Evolutionary conservation across 208 protist species (phyloP).

Genomic region (Leishmania guyanensis): DNA sequence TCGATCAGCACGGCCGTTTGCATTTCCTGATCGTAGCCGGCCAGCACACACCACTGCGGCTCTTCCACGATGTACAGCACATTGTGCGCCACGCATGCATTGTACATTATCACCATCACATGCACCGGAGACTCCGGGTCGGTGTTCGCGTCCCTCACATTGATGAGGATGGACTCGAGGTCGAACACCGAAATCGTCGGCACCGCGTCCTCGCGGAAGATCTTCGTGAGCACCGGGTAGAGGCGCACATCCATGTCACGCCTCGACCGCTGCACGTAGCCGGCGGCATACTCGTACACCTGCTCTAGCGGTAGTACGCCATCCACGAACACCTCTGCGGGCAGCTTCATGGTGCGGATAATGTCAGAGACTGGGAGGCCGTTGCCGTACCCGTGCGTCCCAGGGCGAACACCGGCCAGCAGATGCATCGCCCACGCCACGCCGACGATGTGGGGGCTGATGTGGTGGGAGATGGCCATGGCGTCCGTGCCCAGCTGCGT

Average conservation of each 20-base stretch:
- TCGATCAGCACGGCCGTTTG: constrained; percentile 87
- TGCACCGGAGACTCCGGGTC: constrained; percentile 71
- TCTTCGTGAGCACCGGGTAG: constrained; percentile 86
- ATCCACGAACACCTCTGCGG: constrained; percentile 76
- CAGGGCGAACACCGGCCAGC: constrained; percentile 60
- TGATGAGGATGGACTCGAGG: constrained; percentile 81
- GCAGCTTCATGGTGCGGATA: constrained; percentile 75
- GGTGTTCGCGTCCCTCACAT: constrained; percentile 74
- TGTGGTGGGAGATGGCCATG: constrained; percentile 65
- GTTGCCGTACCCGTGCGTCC: constrained; percentile 79
- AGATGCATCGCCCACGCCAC: constrained; percentile 92
- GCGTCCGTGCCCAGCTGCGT: constrained; percentile 74
- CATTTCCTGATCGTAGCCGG: constrained; percentile 86
- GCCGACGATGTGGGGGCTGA: constrained; percentile 85
- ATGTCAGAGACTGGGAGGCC: constrained; percentile 86
- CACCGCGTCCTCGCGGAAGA: constrained; percentile 84
- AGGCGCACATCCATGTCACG: constrained; percentile 55
- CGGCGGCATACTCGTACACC: constrained; percentile 80
- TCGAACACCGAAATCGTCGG: constrained; percentile 91
- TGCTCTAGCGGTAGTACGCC: constrained; percentile 75
- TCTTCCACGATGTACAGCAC: constrained; percentile 77
- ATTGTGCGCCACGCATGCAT: constrained; percentile 88
- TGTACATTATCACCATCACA: constrained; percentile 91
- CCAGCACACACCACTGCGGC: constrained; percentile 85
- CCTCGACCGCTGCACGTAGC: constrained; percentile 59